Conservation (phyloP, 2,329 filamentous ascomycete species). For the Calonectria crousiana region DNA sequence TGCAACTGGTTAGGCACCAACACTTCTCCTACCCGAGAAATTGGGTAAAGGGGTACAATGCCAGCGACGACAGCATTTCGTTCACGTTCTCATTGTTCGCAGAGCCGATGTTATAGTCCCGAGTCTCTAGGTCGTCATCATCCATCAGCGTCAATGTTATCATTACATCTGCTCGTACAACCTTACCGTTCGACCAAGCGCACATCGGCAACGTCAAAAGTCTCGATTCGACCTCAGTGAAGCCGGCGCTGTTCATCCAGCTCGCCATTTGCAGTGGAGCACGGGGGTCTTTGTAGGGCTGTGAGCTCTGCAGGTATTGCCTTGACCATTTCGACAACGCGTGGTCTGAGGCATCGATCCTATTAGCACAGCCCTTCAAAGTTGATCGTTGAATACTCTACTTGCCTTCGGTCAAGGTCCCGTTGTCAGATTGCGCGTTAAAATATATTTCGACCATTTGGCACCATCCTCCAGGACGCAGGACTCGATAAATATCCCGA, state of each 20-base stretch:
- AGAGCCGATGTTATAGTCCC: slow-evolving; percentile 65
- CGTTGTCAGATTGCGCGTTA: slow-evolving; percentile 88
- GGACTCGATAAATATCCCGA: slow-evolving; percentile 77
- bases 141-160: slow-evolving; percentile 4
- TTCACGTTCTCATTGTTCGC: slow-evolving; percentile 68
- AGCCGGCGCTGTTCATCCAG: slow-evolving; percentile 72
- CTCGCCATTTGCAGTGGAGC: slow-evolving; percentile 70
- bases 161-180: neutral
- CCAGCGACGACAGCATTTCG: slow-evolving; percentile 65
- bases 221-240: slow-evolving; percentile 74
- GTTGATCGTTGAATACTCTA: neutral
- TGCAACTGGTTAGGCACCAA: neutral
- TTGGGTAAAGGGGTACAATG: slow-evolving; percentile 68
- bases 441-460: slow-evolving; percentile 91
- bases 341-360: slow-evolving; percentile 60
- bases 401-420: slow-evolving; percentile 75
- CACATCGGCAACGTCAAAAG: slow-evolving; percentile 78
- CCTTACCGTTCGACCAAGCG: slow-evolving; percentile 75
- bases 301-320: slow-evolving; percentile 71
- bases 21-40: slow-evolving; percentile 56
- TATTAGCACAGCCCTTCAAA: slow-evolving; percentile 14
- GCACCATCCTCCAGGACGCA: slow-evolving; percentile 84
- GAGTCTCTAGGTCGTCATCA: slow-evolving; percentile 54
- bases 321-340: slow-evolving; percentile 77
- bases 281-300: slow-evolving; percentile 75